Conservation (phyloP, 257 asterid species). For the Pogostemon cablin region DNA sequence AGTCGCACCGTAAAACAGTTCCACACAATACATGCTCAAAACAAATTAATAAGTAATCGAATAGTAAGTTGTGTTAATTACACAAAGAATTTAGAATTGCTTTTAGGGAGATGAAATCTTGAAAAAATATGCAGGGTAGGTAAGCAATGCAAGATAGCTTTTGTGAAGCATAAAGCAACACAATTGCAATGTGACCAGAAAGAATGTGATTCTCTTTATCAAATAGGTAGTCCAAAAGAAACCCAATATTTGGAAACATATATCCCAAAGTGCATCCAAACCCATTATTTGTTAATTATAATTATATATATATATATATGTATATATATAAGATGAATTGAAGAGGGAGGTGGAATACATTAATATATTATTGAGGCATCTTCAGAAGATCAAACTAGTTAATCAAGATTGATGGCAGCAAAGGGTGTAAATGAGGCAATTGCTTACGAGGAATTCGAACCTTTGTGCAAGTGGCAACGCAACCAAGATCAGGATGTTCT, state of each 20-base stretch:
- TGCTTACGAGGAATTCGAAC: conserved; percentile 57
- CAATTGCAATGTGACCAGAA: conserved; percentile 28
- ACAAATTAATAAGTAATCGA: too few species aligned
- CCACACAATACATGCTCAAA: too few species aligned
- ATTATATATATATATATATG: conserved; percentile 22
- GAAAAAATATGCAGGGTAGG: not conserved
- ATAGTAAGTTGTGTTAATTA: not conserved
- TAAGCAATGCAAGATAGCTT: conserved; percentile 17
- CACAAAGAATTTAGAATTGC: conserved; percentile 20
- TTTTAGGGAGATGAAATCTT: conserved; percentile 15
- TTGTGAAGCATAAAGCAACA: conserved; percentile 38
- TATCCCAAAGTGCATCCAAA: conserved; percentile 27
- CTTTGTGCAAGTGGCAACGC: conserved; percentile 66
- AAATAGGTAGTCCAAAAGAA: conserved; percentile 41
- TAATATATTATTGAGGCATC: not conserved
- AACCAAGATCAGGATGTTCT: conserved; percentile 52
- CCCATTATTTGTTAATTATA: not conserved
- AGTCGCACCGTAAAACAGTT: too few species aligned
- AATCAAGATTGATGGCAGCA: conserved; percentile 39
- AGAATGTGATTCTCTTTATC: conserved; percentile 44
- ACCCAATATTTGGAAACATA: conserved; percentile 34
- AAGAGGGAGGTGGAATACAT: not conserved
- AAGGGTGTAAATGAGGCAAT: conserved; percentile 14
- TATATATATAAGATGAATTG: not conserved
- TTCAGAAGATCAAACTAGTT: not conserved